These are phyloP conservation scores for Secale cereale DNA, from an alignment of 176 grass and related monocot genomes.

Conservation along the genomic window DNA sequence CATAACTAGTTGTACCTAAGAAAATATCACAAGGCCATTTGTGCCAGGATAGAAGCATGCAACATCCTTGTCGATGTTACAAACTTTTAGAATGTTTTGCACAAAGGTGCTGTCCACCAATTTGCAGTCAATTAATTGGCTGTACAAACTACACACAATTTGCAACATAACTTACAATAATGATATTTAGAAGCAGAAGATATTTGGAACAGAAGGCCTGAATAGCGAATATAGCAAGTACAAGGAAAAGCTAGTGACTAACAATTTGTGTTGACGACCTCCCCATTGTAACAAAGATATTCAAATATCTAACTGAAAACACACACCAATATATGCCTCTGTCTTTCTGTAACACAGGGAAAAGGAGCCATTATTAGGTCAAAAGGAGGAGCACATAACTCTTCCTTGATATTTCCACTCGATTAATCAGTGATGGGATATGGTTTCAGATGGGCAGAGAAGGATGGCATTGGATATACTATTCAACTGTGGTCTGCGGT, in stretches of 20 bases:
- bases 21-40: background rate
- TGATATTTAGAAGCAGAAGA: background rate
- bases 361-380: background rate
- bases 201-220: constrained; percentile 11
- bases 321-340: constrained; percentile 14
- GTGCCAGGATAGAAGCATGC: background rate
- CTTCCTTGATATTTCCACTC: constrained; percentile 19
- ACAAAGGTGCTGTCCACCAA: constrained; percentile 6
- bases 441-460: constrained; percentile 7
- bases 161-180: background rate
- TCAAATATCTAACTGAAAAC: background rate
- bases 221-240: background rate
- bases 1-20: background rate
- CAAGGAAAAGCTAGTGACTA: background rate
- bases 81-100: background rate
- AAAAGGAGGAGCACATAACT: constrained; percentile 18
- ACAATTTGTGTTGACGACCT: background rate
- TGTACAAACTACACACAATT: constrained; percentile 1
- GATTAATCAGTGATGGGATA: constrained; percentile 13
- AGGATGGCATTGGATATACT: background rate
- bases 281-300: constrained; percentile 11
- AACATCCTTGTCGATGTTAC: background rate
- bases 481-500: background rate
- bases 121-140: background rate
- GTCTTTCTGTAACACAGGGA: background rate